phyloP scores from a whole-genome alignment of 805 yeast species.

The Scheffersomyces stipitis region DNA sequence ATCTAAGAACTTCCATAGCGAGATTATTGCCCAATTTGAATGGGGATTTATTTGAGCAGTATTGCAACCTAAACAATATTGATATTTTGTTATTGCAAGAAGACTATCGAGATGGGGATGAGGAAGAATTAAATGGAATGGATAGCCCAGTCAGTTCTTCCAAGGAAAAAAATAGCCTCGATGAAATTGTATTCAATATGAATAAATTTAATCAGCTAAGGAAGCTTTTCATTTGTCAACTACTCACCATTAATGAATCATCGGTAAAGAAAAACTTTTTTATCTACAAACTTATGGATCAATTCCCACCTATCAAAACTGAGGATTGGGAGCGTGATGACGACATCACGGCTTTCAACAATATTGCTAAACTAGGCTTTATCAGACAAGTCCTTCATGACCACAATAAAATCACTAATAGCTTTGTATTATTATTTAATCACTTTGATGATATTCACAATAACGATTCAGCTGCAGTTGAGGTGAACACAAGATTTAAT shows the following conservation, averaged over 20 bases:
- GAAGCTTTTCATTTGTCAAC: constrained; percentile 37
- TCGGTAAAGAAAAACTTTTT: constrained; percentile 28
- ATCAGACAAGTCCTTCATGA: constrained; percentile 20
- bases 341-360: constrained; percentile 3
- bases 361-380: constrained; percentile 15
- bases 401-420: constrained; percentile 22
- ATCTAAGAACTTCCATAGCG: constrained; percentile 26
- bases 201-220: constrained; percentile 36
- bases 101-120: constrained; percentile 5
- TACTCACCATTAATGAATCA: constrained; percentile 34
- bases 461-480: constrained; percentile 2
- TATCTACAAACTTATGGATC: constrained; percentile 25
- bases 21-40: constrained; percentile 32
- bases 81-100: constrained; percentile 18
- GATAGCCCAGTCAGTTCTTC: constrained; percentile 1
- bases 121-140: constrained; percentile 5
- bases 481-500: background rate
- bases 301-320: constrained; percentile 9
- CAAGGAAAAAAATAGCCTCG: background rate
- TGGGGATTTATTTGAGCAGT: constrained; percentile 39
- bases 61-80: constrained; percentile 38
- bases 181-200: constrained; percentile 11
- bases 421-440: constrained; percentile 23
- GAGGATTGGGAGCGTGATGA: constrained; percentile 1
- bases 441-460: constrained; percentile 18